Evolutionary conservation across 202 grass and related monocot species (phyloP).

Genomic region (Schoenoplectus triqueter): DNA sequence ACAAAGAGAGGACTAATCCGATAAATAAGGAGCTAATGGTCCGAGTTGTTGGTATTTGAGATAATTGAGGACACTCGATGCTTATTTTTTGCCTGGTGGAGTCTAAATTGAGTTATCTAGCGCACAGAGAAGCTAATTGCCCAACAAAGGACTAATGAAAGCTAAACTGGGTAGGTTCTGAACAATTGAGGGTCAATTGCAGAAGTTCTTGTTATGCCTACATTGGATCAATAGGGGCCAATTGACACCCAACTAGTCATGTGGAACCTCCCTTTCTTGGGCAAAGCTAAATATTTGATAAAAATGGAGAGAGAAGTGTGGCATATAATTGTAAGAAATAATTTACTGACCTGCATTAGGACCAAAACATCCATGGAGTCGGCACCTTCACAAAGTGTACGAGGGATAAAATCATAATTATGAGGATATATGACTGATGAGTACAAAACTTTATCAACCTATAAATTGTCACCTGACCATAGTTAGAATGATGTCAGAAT

Average conservation of each 20-base stretch:
- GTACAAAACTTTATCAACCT: constrained; percentile 71
- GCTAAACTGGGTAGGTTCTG: background rate
- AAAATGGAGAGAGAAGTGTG: background rate
- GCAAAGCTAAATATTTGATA: background rate
- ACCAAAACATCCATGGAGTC: constrained; percentile 89
- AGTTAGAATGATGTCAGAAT: background rate
- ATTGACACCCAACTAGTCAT: too few relatives aligned
- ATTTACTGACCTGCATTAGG: constrained; percentile 65
- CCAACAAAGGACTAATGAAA: background rate
- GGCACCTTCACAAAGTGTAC: constrained; percentile 79
- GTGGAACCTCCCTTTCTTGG: too few relatives aligned
- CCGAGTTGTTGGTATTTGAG: background rate
- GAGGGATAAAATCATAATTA: constrained; percentile 78
- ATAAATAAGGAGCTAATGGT: background rate
- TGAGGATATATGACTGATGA: constrained; percentile 87
- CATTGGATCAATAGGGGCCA: background rate
- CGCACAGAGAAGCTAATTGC: background rate
- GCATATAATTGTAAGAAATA: background rate
- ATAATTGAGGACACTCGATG: constrained; percentile 3
- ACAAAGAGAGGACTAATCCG: background rate
- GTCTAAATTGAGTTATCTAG: background rate
- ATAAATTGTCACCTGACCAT: constrained; percentile 25
- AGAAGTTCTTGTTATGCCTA: background rate
- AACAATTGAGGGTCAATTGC: background rate
- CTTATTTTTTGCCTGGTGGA: background rate